Conservation (phyloP, 2,329 filamentous ascomycete species). For the Trichoderma lentiforme region DNA sequence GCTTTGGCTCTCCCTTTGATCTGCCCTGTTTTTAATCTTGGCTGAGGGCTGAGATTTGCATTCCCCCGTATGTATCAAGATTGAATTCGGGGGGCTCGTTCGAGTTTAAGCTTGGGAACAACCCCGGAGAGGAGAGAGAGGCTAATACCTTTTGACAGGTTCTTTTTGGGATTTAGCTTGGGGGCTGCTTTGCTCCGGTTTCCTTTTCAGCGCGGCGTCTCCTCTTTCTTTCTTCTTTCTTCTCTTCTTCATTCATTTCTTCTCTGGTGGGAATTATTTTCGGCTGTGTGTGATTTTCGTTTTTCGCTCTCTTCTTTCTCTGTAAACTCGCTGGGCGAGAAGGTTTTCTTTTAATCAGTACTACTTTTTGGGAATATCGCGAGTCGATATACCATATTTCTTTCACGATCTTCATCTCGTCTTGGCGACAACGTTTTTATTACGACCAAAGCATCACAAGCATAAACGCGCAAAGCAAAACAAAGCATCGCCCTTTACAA, state of each 20-base stretch:
- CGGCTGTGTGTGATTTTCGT: neutral
- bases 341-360: neutral
- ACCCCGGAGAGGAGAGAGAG: neutral
- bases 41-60: neutral
- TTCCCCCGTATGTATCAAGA: neutral
- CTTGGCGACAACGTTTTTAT: neutral
- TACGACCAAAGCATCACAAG: neutral
- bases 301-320: neutral
- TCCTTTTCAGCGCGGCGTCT: neutral
- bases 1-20: neutral
- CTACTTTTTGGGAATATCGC: neutral
- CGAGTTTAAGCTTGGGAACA: neutral
- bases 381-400: neutral
- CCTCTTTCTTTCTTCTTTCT: neutral
- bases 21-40: neutral
- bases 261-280: neutral
- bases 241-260: conserved; percentile 14
- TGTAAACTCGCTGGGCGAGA: conserved; percentile 18
- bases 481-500: neutral
- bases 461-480: neutral
- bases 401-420: neutral
- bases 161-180: neutral
- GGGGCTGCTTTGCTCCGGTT: neutral
- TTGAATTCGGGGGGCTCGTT: neutral
- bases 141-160: neutral